Evolutionary conservation across 768 basidiomycete genomes (phyloP), one percentile per base, ranked within the genome.

Genomic region (Pholiota conissans): DNA sequence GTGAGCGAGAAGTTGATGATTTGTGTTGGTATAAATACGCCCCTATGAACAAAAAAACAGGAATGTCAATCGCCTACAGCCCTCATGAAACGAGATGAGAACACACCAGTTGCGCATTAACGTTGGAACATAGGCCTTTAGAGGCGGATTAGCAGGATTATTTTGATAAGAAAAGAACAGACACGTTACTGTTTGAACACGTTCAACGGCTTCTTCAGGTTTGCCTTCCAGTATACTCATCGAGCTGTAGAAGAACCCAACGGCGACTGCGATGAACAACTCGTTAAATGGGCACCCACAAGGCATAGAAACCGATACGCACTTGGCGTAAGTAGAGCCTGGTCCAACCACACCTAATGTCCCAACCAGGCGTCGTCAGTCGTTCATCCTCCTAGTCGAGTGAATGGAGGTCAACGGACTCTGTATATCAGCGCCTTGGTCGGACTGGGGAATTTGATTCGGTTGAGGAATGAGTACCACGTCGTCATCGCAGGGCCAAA

Each of bases 211-310:
- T 74, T 80, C 78, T 6, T 75, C 56, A 0, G 76, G 79, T 64
- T 90, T 87, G 27, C 91, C 92, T 67, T 96, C 94, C 52, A 95
- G 66, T 39, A 90, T 67, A 30, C 89, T 86, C 88, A 93, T 93
- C 0, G 85, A 81, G 10, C 86, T 84, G 69, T 93, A 80, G 66
- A 82, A 83, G 55, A 79, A 79, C 2, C 74, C 73, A 1, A 82
- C 77, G 0, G 77, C 80, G 29, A 73, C 80, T 81, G 50, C 1
- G 13, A 6, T 3, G 5, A 14, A 35, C 20, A 27, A 46, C 1
- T 18, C 27, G 29, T 37, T 0, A 20, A 40, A 24, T 13, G 9
- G 11, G 28, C n/a, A 5, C 18, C 13, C 7, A 32, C n/a, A 26
- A 11, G 2, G 2, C 3, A 4, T 1, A n/a, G 26, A 28, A 37